Conservation (phyloP, 257 asterid genomes). For the Solanum tarijense region DNA sequence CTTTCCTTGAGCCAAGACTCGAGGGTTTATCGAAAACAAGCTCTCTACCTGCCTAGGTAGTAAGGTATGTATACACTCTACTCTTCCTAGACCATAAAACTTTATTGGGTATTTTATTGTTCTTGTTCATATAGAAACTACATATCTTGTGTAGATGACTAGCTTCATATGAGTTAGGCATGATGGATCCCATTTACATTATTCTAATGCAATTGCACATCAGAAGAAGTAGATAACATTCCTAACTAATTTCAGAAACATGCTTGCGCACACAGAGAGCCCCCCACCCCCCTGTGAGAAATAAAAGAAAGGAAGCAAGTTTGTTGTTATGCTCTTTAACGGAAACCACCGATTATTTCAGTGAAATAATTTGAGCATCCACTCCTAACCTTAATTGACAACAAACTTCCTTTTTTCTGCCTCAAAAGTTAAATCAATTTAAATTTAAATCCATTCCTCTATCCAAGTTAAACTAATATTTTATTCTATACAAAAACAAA, state of each 20-base stretch:
- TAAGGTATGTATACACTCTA: background rate
- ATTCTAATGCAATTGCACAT: background rate
- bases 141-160: background rate
- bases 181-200: background rate
- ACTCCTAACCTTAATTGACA: background rate
- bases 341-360: background rate
- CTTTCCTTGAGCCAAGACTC: background rate
- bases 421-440: background rate
- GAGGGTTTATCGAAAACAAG: background rate
- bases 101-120: background rate
- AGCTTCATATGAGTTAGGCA: background rate
- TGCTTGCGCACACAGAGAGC: background rate
- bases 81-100: background rate
- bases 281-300: no score
- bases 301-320: background rate
- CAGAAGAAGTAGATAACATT: background rate
- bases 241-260: background rate
- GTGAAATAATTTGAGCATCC: background rate
- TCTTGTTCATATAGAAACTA: background rate
- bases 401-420: background rate
- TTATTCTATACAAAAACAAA: background rate
- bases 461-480: background rate
- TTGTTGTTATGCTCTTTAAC: no score
- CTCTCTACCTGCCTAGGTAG: background rate
- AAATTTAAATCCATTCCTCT: background rate